Percentiles rank a stretch among this genome's conserved stretches.
These are phyloP conservation scores for Phialocephala sp. DNA, from an alignment of 2,329 filamentous ascomycete species.

Conservation along the genomic window DNA sequence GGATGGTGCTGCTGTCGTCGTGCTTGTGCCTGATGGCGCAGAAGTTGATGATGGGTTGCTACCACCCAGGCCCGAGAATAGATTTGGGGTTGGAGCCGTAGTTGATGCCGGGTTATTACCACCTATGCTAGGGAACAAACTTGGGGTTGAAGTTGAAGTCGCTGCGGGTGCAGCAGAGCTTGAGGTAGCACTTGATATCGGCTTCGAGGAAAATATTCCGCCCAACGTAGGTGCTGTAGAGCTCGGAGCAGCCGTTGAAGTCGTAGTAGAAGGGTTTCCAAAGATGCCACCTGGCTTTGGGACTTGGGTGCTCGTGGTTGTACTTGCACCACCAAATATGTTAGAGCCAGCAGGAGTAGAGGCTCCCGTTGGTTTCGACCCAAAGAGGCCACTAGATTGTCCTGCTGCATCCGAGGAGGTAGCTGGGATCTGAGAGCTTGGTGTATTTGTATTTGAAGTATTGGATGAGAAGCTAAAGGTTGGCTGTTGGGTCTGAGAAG, in stretches of 20 bases:
- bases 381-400: conserved; percentile 17
- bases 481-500: background rate
- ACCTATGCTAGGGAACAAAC: conserved; percentile 41
- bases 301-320: background rate
- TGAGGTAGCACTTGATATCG: conserved; percentile 33
- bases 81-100: conserved; percentile 33
- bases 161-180: conserved; percentile 30
- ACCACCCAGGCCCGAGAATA: conserved; percentile 41
- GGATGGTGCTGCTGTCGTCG: background rate
- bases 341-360: conserved; percentile 23
- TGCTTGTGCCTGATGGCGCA: conserved; percentile 36
- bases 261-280: conserved; percentile 35
- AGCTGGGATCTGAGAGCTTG: background rate
- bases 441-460: background rate
- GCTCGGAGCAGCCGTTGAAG: conserved; percentile 27
- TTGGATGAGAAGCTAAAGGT: conserved; percentile 2
- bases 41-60: conserved; percentile 36
- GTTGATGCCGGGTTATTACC: conserved; percentile 20
- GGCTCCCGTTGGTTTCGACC: conserved; percentile 25
- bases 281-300: conserved; percentile 36
- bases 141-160: conserved; percentile 31
- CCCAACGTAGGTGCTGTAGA: conserved; percentile 29
- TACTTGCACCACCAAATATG: conserved; percentile 25
- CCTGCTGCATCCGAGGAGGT: conserved; percentile 16
- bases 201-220: conserved; percentile 1